Percentiles rank a stretch among this genome's conserved stretches.
phyloP scores from a whole-genome alignment of 1,284 basidiomycete genomes.

The Ustilago bromivora region DNA sequence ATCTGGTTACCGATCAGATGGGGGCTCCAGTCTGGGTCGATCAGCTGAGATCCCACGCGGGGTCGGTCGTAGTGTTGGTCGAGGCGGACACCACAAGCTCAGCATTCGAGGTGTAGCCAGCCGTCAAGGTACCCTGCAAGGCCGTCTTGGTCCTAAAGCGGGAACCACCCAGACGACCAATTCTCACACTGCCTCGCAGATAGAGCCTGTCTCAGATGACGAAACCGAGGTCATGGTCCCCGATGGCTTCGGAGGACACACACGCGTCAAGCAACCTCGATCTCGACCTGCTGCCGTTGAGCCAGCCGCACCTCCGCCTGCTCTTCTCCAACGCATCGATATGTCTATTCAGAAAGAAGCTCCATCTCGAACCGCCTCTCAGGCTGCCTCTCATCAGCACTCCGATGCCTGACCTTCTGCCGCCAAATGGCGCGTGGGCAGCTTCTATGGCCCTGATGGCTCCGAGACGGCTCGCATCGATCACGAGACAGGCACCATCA shows the following conservation, averaged over 20 bases:
- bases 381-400: not conserved
- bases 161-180: not conserved
- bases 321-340: conserved; percentile 27
- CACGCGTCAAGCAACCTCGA: conserved; percentile 29
- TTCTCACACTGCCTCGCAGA: not conserved
- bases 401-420: not conserved
- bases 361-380: not conserved
- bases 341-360: conserved; percentile 6
- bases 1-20: conserved; percentile 39
- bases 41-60: conserved; percentile 53
- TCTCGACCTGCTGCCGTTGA: conserved; percentile 1
- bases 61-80: conserved; percentile 18
- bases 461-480: conserved; percentile 50
- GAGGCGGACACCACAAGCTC: conserved; percentile 11
- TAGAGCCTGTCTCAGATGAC: conserved; percentile 21
- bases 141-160: conserved; percentile 28
- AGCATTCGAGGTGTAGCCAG: conserved; percentile 29
- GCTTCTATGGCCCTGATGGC: conserved; percentile 59
- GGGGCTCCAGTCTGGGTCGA: conserved; percentile 50
- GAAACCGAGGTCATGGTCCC: conserved; percentile 53
- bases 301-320: conserved; percentile 7
- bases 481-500: conserved; percentile 30
- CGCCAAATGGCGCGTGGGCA: conserved; percentile 48
- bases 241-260: conserved; percentile 60
- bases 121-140: conserved; percentile 27